Evolutionary conservation across 495 filamentous ascomycete species (phyloP).

Genomic region (Cladorrhinum samala): DNA sequence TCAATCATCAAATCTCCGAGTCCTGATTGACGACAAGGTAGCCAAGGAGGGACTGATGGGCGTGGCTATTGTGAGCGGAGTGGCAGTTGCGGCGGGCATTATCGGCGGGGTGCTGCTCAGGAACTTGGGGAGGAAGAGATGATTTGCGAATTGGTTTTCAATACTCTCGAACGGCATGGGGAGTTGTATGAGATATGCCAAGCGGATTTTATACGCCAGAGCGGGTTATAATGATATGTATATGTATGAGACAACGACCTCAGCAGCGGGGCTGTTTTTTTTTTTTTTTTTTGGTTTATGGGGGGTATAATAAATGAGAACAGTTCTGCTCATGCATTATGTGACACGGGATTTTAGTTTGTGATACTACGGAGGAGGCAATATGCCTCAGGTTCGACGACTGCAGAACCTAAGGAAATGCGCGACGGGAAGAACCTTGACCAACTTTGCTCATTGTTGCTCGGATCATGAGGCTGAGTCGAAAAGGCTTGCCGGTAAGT

Average conservation of each 20-base stretch:
- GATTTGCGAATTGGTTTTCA: not conserved
- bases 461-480: too few species aligned
- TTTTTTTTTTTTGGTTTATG: not conserved
- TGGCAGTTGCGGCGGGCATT: slow-evolving; percentile 89
- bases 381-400: not conserved
- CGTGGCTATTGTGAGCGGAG: slow-evolving; percentile 91
- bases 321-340: not conserved
- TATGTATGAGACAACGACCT: not conserved
- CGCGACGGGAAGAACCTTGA: too few species aligned
- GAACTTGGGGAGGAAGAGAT: slow-evolving; percentile 35
- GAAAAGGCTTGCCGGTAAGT: too few species aligned
- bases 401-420: not conserved
- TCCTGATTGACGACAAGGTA: slow-evolving; percentile 92
- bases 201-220: too few species aligned
- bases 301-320: not conserved
- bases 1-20: slow-evolving; percentile 76
- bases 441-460: too few species aligned
- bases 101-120: slow-evolving; percentile 80
- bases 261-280: not conserved
- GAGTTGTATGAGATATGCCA: not conserved
- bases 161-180: not conserved
- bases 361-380: too few species aligned
- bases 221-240: not conserved
- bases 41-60: slow-evolving; percentile 89
- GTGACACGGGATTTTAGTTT: not conserved